Evolutionary conservation across 31 red algal species (phyloP).

Genomic region (Endocladia muricata): DNA sequence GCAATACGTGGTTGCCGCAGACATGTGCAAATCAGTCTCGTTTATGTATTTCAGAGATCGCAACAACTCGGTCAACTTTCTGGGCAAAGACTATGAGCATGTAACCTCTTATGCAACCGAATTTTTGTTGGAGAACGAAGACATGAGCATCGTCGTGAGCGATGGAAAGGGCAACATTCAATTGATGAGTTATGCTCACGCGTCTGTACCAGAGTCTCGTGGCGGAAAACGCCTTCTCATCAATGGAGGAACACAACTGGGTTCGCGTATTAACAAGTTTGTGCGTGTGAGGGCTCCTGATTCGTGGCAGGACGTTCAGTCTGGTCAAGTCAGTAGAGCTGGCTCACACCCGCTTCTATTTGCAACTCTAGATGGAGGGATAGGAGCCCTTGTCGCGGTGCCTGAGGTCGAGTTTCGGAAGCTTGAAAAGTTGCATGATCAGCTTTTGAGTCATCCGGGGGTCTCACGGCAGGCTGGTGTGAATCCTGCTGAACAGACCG

Average conservation of each 20-base stretch:
- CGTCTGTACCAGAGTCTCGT: slow-evolving; percentile 79
- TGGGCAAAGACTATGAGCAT: slow-evolving; percentile 85
- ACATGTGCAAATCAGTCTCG: slow-evolving; percentile 88
- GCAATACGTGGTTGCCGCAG: slow-evolving; percentile 92
- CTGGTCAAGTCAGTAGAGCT: slow-evolving; percentile 1
- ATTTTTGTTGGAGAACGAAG: slow-evolving; percentile 80
- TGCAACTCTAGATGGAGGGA: slow-evolving; percentile 73
- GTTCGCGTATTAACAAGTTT: slow-evolving; percentile 84
- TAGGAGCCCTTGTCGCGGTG: slow-evolving; percentile 64
- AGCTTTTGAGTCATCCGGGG: slow-evolving; percentile 21
- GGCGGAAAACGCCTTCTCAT: slow-evolving; percentile 87
- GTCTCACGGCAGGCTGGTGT: slow-evolving; percentile 36
- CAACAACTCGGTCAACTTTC: slow-evolving; percentile 97
- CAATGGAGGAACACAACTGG: slow-evolving; percentile 77
- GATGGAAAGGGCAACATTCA: slow-evolving; percentile 86
- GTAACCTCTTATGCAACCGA: slow-evolving; percentile 77
- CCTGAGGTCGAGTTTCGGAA: slow-evolving; percentile 50
- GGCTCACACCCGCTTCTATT: slow-evolving; percentile 57
- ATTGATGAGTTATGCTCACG: slow-evolving; percentile 80
- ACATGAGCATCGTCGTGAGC: slow-evolving; percentile 72
- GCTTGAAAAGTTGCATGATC: slow-evolving; percentile 13
- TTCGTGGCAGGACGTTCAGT: slow-evolving; percentile 6
- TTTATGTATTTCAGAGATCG: slow-evolving; percentile 93
- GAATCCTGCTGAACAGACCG: slow-evolving; percentile 37
- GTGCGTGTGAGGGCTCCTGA: slow-evolving; percentile 67